These are phyloP conservation scores for Agaricus bisporus DNA, from an alignment of 768 basidiomycete genomes.

Conservation along the genomic window DNA sequence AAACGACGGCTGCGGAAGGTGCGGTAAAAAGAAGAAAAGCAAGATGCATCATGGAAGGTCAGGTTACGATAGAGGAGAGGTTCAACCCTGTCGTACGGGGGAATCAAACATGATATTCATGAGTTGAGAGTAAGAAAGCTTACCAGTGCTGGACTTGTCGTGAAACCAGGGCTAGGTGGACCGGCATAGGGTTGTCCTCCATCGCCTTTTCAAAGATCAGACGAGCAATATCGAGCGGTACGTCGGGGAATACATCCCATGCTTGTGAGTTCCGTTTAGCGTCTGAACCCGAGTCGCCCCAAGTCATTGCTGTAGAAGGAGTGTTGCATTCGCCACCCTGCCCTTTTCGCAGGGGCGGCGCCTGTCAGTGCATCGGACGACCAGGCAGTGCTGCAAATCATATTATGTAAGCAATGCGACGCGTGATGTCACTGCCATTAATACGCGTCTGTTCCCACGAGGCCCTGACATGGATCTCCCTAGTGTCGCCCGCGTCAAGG, in stretches of 20 bases:
- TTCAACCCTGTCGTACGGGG: slow-evolving; percentile 1
- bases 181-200: slow-evolving; percentile 6
- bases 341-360: no score
- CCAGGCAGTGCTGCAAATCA: no score
- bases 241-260: neutral
- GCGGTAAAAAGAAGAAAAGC: slow-evolving; percentile 4
- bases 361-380: no score
- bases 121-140: neutral
- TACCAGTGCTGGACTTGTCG: slow-evolving; percentile 7
- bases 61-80: slow-evolving; percentile 4
- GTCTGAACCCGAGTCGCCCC: neutral
- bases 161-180: slow-evolving; percentile 5
- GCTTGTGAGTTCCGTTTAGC: no score
- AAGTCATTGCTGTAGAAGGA: no score
- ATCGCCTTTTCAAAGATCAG: slow-evolving; percentile 7
- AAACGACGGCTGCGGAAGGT: slow-evolving; percentile 2
- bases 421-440: neutral
- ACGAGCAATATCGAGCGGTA: slow-evolving; percentile 3
- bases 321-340: no score
- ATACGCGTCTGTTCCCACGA: neutral
- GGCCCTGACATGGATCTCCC: neutral
- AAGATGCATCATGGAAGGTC: neutral
- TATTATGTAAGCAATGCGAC: neutral
- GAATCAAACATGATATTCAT: neutral
- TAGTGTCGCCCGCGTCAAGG: neutral